These are phyloP conservation scores for Pulveroboletus sp. DNA, from an alignment of 768 basidiomycete genomes.

Conservation along the genomic window DNA sequence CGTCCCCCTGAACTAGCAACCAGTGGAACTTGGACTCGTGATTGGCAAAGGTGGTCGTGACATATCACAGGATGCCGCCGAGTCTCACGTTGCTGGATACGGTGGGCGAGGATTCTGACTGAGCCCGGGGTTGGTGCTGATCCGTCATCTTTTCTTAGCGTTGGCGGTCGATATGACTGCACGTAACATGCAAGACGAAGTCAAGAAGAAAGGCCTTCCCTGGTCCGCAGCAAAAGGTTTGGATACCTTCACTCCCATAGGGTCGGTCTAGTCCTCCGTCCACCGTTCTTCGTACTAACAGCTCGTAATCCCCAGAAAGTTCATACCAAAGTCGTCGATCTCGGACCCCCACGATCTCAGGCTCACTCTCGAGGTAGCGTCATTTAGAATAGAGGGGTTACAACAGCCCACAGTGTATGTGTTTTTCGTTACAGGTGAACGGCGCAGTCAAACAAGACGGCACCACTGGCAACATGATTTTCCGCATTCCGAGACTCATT, in stretches of 20 bases:
- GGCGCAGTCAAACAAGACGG: conserved; percentile 80
- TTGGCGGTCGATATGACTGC: conserved; percentile 96
- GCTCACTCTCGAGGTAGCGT: conserved; percentile 65
- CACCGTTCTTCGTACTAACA: background rate
- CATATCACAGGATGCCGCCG: conserved; percentile 67
- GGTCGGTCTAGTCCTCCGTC: conserved; percentile 40
- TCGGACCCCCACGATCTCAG: conserved; percentile 70
- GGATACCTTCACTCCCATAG: conserved; percentile 91
- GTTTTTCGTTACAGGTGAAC: conserved; percentile 57
- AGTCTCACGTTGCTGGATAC: conserved; percentile 85
- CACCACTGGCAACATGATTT: conserved; percentile 86
- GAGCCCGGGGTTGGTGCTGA: background rate
- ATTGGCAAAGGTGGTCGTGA: conserved; percentile 86
- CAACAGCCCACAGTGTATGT: background rate
- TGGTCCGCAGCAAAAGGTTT: conserved; percentile 98
- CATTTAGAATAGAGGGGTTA: background rate
- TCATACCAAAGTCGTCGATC: conserved; percentile 72
- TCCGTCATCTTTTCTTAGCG: conserved; percentile 40
- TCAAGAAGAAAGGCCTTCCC: conserved; percentile 90
- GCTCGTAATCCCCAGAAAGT: conserved; percentile 43
- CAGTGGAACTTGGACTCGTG: conserved; percentile 95
- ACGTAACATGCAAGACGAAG: conserved; percentile 88
- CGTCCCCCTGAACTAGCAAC: background rate
- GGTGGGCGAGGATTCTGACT: conserved; percentile 41
- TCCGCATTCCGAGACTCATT: conserved; percentile 81